A percentile compares a stretch with the other conserved stretches of the same genome.
Conservation (phyloP, 1,139 yeast genomes). For the Sugiyamaella novakii region DNA sequence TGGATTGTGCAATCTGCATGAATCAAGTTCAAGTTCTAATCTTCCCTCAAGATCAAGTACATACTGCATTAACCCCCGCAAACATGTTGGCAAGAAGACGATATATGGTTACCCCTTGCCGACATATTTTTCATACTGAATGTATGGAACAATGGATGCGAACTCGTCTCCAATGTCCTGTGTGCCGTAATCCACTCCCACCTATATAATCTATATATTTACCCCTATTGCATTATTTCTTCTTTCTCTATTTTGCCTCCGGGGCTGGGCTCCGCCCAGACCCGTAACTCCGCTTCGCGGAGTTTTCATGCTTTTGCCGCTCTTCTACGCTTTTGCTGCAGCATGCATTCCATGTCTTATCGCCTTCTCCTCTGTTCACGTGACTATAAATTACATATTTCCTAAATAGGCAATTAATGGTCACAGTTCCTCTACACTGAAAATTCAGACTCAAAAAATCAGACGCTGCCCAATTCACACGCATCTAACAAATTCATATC, state of each 20-base stretch:
- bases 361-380: too few relatives aligned
- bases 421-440: slow-evolving; percentile 4
- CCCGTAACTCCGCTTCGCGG: too few relatives aligned
- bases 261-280: too few relatives aligned
- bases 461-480: slow-evolving; percentile 4
- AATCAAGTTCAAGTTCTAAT: slow-evolving; percentile 66
- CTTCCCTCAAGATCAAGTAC: slow-evolving; percentile 41
- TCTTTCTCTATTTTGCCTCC: too few relatives aligned
- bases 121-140: slow-evolving; percentile 82
- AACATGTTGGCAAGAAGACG: slow-evolving; percentile 43
- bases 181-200: slow-evolving; percentile 83
- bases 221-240: too few relatives aligned
- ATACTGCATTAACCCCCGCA: slow-evolving; percentile 39
- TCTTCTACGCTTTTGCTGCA: too few relatives aligned
- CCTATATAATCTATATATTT: too few relatives aligned
- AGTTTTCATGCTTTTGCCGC: too few relatives aligned
- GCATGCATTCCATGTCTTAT: too few relatives aligned
- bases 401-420: slow-evolving; percentile 8
- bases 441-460: slow-evolving; percentile 12
- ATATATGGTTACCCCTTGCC: slow-evolving; percentile 92
- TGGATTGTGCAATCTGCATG: slow-evolving; percentile 93
- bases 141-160: slow-evolving; percentile 95
- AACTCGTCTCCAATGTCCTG: slow-evolving; percentile 90
- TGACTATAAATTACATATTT: too few relatives aligned
- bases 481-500: slow-evolving; percentile 7